These are phyloP conservation scores for Leishmania arabica DNA, from an alignment of 208 protist genomes.

Conservation along the genomic window DNA sequence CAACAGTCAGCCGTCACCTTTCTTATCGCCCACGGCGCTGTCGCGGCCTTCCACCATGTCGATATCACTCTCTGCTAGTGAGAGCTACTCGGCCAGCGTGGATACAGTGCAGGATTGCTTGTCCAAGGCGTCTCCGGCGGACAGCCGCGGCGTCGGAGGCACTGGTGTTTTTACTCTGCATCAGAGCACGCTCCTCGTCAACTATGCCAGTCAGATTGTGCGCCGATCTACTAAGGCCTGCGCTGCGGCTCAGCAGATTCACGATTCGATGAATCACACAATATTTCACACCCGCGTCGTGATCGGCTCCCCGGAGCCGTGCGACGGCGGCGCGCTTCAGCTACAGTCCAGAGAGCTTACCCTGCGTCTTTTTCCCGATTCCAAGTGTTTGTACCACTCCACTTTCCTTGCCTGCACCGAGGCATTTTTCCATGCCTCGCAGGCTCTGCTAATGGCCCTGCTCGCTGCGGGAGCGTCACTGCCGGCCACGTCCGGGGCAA, in stretches of 20 bases:
- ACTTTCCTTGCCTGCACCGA: conserved; percentile 28
- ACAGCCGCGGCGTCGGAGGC: not conserved
- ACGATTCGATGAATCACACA: conserved; percentile 16
- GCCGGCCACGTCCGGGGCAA: not conserved
- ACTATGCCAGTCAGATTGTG: conserved; percentile 25
- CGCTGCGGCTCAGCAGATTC: conserved; percentile 19
- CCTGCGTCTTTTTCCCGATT: conserved; percentile 21
- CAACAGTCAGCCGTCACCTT: not conserved
- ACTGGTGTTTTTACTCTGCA: conserved; percentile 26
- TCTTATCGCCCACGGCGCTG: not conserved
- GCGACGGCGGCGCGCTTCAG: not conserved
- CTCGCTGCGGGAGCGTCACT: not conserved
- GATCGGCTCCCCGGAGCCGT: conserved; percentile 15
- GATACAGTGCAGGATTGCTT: not conserved
- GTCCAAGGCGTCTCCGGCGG: not conserved
- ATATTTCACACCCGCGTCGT: conserved; percentile 14
- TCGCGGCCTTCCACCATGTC: not conserved
- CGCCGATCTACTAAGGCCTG: conserved; percentile 12
- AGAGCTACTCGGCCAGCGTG: not conserved
- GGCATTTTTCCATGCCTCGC: conserved; percentile 21
- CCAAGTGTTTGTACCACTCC: conserved; percentile 33
- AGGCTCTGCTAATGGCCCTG: conserved; percentile 14
- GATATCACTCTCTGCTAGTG: not conserved
- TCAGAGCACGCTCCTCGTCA: conserved; percentile 25
- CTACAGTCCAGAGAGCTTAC: conserved; percentile 26